A percentile compares a stretch with the other conserved stretches of the same genome.
Evolutionary conservation across 441 rosid genomes (phyloP).

Genomic region (Isatis lusitanica): DNA sequence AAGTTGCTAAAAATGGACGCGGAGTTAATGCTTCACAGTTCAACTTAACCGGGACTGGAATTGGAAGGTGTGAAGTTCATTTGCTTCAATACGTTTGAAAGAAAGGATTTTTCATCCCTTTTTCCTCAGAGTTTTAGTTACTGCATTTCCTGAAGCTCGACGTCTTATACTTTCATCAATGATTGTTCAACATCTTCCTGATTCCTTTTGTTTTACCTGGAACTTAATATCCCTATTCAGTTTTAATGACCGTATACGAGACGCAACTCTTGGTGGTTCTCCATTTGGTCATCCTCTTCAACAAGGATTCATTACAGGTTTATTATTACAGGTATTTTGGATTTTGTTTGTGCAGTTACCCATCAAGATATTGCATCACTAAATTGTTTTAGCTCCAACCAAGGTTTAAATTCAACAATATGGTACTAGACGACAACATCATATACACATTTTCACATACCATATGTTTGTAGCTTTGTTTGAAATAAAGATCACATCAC

Average conservation of each 20-base stretch:
- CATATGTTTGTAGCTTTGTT: neutral
- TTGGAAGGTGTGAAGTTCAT: conserved; percentile 71
- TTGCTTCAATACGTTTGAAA: conserved; percentile 13
- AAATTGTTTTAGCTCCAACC: neutral
- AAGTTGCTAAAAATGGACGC: conserved; percentile 93
- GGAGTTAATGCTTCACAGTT: conserved; percentile 90
- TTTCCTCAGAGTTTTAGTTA: neutral
- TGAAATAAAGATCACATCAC: neutral
- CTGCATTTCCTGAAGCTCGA: neutral
- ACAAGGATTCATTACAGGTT: conserved; percentile 94
- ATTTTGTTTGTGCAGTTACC: conserved; percentile 11
- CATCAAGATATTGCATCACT: neutral
- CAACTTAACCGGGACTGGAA: conserved; percentile 82
- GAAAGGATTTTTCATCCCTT: neutral
- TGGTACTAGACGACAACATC: neutral
- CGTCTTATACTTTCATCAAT: conserved; percentile 8
- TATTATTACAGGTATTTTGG: conserved; percentile 68
- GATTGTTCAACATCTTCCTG: conserved; percentile 3
- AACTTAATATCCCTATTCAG: conserved; percentile 46
- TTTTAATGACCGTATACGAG: conserved; percentile 96
- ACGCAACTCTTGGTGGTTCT: conserved; percentile 97
- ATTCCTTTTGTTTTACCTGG: conserved; percentile 20
- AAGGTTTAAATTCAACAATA: neutral
- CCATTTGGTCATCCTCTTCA: conserved; percentile 98
- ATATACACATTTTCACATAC: neutral